These are phyloP conservation scores for Irpex rosettiformis DNA, from an alignment of 1,284 basidiomycete species.

Conservation along the genomic window DNA sequence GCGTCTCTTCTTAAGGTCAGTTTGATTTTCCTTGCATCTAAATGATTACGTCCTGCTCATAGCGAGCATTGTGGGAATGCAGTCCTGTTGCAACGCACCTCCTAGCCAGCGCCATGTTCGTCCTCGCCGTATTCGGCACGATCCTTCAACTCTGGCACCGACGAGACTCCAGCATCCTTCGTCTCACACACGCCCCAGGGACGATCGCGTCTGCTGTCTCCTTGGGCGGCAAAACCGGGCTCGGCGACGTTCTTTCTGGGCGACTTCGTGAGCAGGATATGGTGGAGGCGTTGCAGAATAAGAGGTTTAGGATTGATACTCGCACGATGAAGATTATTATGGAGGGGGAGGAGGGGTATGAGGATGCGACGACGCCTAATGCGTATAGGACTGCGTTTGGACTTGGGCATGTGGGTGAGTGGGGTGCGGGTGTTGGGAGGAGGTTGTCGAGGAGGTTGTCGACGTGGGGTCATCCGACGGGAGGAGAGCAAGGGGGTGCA, in stretches of 20 bases:
- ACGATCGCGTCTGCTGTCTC: slow-evolving; percentile 53
- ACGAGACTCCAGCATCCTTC: slow-evolving; percentile 37
- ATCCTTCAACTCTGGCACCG: slow-evolving; percentile 44
- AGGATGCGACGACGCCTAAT: slow-evolving; percentile 16
- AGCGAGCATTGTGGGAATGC: not conserved
- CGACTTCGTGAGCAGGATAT: slow-evolving; percentile 30
- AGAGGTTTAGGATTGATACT: slow-evolving; percentile 47
- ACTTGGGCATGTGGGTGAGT: not conserved
- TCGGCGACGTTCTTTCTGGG: slow-evolving; percentile 40
- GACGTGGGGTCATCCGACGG: not conserved
- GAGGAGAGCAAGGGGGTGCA: not conserved
- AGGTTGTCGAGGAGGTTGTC: slow-evolving; percentile 7
- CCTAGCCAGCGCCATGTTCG: slow-evolving; percentile 37
- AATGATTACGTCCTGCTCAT: not conserved
- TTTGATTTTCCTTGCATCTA: slow-evolving; percentile 1
- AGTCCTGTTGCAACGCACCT: slow-evolving; percentile 44
- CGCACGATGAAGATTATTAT: slow-evolving; percentile 46
- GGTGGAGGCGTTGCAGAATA: slow-evolving; percentile 34
- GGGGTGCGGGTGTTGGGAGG: not conserved
- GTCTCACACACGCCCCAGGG: slow-evolving; percentile 43
- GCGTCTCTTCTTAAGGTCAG: slow-evolving; percentile 45
- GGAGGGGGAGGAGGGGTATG: slow-evolving; percentile 45
- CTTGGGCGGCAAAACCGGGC: slow-evolving; percentile 45
- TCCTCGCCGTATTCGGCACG: slow-evolving; percentile 39
- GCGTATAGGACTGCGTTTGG: slow-evolving; percentile 2